Conservation (phyloP, 2,329 filamentous ascomycete species). For the Colletotrichum cuscutae region DNA sequence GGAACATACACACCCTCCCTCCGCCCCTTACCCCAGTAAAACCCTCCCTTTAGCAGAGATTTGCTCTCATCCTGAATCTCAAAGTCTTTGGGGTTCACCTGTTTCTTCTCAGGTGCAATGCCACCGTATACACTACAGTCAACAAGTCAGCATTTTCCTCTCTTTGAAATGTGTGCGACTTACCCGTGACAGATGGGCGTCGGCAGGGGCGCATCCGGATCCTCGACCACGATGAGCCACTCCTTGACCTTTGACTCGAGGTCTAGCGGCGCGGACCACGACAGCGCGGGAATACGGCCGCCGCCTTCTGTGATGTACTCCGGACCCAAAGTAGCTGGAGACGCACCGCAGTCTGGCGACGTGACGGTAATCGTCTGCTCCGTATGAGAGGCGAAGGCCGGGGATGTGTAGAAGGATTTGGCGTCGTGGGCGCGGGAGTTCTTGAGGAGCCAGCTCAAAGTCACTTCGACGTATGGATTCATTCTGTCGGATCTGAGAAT, state of each 20-base stretch:
- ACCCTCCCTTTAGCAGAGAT: constrained; percentile 53
- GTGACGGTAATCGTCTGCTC: constrained; percentile 50
- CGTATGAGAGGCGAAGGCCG: constrained; percentile 46
- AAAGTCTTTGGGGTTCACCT: constrained; percentile 50
- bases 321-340: constrained; percentile 45
- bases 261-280: constrained; percentile 48
- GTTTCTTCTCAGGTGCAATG: constrained; percentile 48
- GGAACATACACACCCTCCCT: constrained; percentile 54
- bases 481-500: constrained; percentile 30
- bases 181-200: constrained; percentile 58
- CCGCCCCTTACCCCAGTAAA: constrained; percentile 56
- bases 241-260: constrained; percentile 47
- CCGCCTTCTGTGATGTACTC: constrained; percentile 52
- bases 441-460: constrained; percentile 52
- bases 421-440: constrained; percentile 49
- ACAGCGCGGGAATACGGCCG: constrained; percentile 52
- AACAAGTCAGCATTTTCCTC: background rate
- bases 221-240: constrained; percentile 58
- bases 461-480: constrained; percentile 46
- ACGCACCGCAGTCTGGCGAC: constrained; percentile 53
- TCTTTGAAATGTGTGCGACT: constrained; percentile 20
- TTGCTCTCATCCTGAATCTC: constrained; percentile 41
- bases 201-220: constrained; percentile 57
- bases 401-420: constrained; percentile 48
- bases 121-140: constrained; percentile 47